Evolutionary conservation across 495 filamentous ascomycete genomes (phyloP).

Genomic region (Trichoderma orchidacearum): DNA sequence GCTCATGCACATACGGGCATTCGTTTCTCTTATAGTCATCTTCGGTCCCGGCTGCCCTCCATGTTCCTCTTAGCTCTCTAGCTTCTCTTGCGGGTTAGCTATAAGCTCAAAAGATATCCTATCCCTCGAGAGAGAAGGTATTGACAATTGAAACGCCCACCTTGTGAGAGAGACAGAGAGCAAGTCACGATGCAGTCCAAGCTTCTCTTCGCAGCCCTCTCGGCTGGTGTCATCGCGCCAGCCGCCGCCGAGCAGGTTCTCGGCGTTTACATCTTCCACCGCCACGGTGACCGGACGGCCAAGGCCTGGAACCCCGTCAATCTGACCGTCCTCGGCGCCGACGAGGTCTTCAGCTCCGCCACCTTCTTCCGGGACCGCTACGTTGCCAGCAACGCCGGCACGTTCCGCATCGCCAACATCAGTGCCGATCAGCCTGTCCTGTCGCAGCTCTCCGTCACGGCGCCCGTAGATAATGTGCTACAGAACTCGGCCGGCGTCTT

Average conservation of each 20-base stretch:
- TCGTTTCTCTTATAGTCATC: no score
- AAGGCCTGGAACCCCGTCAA: slow-evolving; percentile 32
- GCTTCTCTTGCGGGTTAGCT: no score
- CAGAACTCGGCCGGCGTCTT: slow-evolving; percentile 62
- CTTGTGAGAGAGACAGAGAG: background rate
- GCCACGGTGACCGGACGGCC: slow-evolving; percentile 64
- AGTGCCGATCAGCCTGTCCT: slow-evolving; percentile 42
- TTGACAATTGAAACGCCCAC: background rate
- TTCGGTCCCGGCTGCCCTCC: no score
- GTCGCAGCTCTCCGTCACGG: slow-evolving; percentile 46
- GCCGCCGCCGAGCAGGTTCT: slow-evolving; percentile 45
- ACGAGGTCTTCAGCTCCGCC: slow-evolving; percentile 49
- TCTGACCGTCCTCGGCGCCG: slow-evolving; percentile 57
- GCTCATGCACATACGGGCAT: no score
- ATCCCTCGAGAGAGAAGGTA: background rate
- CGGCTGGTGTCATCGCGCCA: slow-evolving; percentile 19
- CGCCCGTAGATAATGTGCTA: slow-evolving; percentile 47
- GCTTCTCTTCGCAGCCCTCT: background rate
- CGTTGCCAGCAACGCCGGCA: slow-evolving; percentile 26
- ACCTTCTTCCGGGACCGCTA: slow-evolving; percentile 46
- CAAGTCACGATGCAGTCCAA: background rate
- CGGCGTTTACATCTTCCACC: slow-evolving; percentile 56
- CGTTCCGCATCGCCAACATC: slow-evolving; percentile 24
- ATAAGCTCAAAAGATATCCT: background rate
- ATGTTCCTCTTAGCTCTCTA: no score